phyloP scores from a whole-genome alignment of 2,329 filamentous ascomycete genomes.

The Diaporthe amygdali region DNA sequence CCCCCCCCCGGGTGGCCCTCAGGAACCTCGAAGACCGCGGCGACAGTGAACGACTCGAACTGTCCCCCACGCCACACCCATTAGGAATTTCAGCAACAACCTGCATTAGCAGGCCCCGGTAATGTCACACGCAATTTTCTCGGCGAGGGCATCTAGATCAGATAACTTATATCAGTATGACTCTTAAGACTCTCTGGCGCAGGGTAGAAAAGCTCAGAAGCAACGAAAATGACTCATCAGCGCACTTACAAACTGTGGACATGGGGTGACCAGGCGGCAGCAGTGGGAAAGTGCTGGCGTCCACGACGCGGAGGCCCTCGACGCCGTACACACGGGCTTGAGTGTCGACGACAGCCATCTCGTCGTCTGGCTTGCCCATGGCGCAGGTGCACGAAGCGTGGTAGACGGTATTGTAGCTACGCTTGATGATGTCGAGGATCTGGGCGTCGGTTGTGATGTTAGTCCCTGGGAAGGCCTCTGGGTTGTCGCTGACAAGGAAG shows the following conservation, averaged over 20 bases:
- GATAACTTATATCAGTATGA: too few relatives aligned
- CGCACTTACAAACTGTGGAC: not conserved
- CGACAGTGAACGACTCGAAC: too few relatives aligned
- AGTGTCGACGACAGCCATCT: slow-evolving; percentile 49
- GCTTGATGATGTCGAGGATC: slow-evolving; percentile 29
- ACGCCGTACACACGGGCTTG: slow-evolving; percentile 51
- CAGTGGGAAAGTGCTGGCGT: too few relatives aligned
- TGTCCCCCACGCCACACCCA: too few relatives aligned
- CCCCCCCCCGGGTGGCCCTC: too few relatives aligned
- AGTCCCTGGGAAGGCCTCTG: slow-evolving; percentile 41
- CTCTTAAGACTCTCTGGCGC: too few relatives aligned
- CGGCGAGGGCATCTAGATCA: not conserved
- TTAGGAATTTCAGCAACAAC: too few relatives aligned
- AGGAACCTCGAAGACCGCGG: too few relatives aligned
- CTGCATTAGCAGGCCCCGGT: not conserved
- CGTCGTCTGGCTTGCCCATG: slow-evolving; percentile 45
- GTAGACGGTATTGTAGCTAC: slow-evolving; percentile 36
- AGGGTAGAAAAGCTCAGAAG: too few relatives aligned
- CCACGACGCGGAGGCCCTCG: slow-evolving; percentile 48
- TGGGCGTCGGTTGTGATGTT: slow-evolving; percentile 32
- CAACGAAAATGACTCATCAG: not conserved
- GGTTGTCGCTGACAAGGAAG: slow-evolving; percentile 24
- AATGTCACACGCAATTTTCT: not conserved
- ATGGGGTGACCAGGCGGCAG: slow-evolving; percentile 49
- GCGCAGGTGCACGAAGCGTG: slow-evolving; percentile 46